phyloP scores from a whole-genome alignment of 495 filamentous ascomycete genomes.

The Hyphodiscus hymeniophilus region DNA sequence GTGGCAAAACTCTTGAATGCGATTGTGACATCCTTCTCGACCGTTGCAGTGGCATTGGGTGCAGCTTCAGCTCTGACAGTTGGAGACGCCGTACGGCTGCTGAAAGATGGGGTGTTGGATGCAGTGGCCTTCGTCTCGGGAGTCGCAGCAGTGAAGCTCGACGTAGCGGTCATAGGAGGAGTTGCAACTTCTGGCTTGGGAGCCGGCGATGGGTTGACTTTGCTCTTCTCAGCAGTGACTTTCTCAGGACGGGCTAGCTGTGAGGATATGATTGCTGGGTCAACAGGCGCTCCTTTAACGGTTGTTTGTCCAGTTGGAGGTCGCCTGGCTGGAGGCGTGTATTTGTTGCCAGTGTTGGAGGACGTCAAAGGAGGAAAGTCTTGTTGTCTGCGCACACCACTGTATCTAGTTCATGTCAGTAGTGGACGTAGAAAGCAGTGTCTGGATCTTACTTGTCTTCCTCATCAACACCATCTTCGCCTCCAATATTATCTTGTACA shows the following conservation, averaged over 20 bases:
- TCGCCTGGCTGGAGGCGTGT: conserved; percentile 81
- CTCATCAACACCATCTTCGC: conserved; percentile 67
- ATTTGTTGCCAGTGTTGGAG: conserved; percentile 50
- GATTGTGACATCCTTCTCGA: conserved; percentile 68
- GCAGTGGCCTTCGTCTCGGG: conserved; percentile 27
- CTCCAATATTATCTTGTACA: conserved; percentile 49
- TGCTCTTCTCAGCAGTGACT: conserved; percentile 35
- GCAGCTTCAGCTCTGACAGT: conserved; percentile 31
- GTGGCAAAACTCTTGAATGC: conserved; percentile 75
- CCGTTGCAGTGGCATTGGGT: conserved; percentile 64
- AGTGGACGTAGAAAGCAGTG: background rate
- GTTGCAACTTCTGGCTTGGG: conserved; percentile 25
- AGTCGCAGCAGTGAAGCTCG: conserved; percentile 21
- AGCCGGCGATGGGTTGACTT: conserved; percentile 14
- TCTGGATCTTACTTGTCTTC: conserved; percentile 68
- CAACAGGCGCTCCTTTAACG: conserved; percentile 64
- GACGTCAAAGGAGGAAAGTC: conserved; percentile 55
- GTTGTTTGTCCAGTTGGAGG: conserved; percentile 65
- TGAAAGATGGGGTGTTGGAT: conserved; percentile 24
- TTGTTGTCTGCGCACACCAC: conserved; percentile 74
- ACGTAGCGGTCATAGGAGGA: conserved; percentile 23
- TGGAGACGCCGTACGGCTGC: conserved; percentile 31
- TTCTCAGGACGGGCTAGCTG: conserved; percentile 52
- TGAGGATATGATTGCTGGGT: conserved; percentile 76
- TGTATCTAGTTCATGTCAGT: conserved; percentile 57